Evolutionary conservation across 768 basidiomycete genomes (phyloP).

Genomic region (Kwoniella mangroviensis): DNA sequence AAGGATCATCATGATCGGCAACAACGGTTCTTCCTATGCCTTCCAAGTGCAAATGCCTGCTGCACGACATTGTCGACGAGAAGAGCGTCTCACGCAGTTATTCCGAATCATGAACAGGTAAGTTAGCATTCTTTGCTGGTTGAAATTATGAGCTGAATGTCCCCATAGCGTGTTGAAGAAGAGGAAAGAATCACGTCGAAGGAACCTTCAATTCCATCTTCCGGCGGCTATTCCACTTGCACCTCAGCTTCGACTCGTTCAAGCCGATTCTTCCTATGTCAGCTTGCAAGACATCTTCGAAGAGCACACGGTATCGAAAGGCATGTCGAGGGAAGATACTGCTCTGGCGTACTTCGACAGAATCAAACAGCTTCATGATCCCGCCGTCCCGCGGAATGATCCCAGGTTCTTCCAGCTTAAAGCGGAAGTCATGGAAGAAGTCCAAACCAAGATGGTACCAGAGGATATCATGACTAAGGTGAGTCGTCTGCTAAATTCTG

Average conservation of each 20-base stretch:
- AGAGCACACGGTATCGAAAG: conserved; percentile 74
- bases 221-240: conserved; percentile 81
- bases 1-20: conserved; percentile 86
- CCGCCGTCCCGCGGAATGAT: conserved; percentile 39
- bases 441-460: conserved; percentile 82
- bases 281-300: conserved; percentile 94
- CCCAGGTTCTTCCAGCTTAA: conserved; percentile 41
- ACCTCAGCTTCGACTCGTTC: conserved; percentile 79
- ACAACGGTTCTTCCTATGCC: conserved; percentile 83
- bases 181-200: conserved; percentile 89
- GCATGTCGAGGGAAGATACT: conserved; percentile 84
- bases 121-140: too few relatives aligned
- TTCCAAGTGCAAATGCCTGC: conserved; percentile 91
- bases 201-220: conserved; percentile 88
- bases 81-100: conserved; percentile 88
- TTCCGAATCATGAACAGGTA: conserved; percentile 94
- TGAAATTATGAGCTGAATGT: too few relatives aligned
- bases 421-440: conserved; percentile 86
- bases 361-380: conserved; percentile 61
- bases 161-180: conserved; percentile 73
- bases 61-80: conserved; percentile 80
- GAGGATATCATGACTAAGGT: conserved; percentile 85
- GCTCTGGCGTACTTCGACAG: conserved; percentile 85
- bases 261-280: conserved; percentile 88
- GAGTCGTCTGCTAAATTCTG: conserved; percentile 41